Evolutionary conservation across 2,329 filamentous ascomycete species (phyloP).

Genomic region (Pseudogymnoascus sp.): DNA sequence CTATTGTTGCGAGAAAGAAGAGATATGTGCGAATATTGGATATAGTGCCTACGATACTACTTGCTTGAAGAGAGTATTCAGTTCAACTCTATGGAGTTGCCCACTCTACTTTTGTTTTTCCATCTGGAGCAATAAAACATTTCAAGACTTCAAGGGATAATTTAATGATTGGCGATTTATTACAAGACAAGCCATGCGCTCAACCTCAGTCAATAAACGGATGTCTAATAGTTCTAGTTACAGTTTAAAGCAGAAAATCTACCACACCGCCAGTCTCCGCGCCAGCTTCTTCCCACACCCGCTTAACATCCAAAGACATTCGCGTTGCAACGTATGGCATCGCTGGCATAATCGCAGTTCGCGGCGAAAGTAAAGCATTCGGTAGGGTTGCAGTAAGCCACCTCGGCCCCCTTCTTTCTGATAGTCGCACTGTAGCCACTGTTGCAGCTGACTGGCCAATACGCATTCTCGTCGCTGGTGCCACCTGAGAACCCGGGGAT

Average conservation of each 20-base stretch:
- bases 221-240: background rate
- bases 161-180: background rate
- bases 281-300: background rate
- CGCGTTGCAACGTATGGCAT: background rate
- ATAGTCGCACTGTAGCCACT: background rate
- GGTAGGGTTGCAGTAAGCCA: background rate
- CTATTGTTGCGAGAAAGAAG: background rate
- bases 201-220: background rate
- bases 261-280: background rate
- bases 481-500: background rate
- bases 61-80: background rate
- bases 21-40: background rate
- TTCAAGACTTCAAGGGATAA: background rate
- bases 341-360: background rate
- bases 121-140: background rate
- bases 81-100: background rate
- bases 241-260: background rate
- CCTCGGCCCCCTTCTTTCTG: background rate
- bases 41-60: background rate
- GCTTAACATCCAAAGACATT: background rate
- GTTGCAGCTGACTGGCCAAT: background rate
- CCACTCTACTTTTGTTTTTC: background rate
- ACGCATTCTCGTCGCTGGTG: background rate
- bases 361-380: background rate
- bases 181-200: background rate